Evolutionary conservation across 192 early-diverging fungal species (phyloP).

Genomic region (Lunasporangiospora selenospora): DNA sequence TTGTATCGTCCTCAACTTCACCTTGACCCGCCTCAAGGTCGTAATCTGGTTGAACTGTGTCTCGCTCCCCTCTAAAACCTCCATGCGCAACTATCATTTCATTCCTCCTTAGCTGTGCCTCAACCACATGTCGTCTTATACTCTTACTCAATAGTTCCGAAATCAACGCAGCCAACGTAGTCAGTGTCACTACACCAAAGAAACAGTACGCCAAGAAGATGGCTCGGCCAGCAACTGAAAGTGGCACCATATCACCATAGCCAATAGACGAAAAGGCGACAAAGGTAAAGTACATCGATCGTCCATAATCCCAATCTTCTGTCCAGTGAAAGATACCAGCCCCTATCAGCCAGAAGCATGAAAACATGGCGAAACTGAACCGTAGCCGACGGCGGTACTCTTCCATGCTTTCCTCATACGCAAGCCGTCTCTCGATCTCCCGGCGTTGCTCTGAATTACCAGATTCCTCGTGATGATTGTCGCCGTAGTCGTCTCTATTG

Average conservation of each 20-base stretch:
- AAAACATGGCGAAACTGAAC: constrained; percentile 6
- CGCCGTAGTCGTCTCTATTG: no score
- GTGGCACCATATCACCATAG: constrained; percentile 2
- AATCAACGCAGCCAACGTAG: neutral
- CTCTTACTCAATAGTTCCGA: constrained; percentile 6
- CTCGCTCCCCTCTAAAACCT: neutral
- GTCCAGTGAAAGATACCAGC: neutral
- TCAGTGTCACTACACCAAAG: constrained; percentile 3
- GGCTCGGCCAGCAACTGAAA: constrained; percentile 5
- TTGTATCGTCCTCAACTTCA: neutral
- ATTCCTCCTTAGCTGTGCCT: constrained; percentile 1
- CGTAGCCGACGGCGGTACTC: constrained; percentile 2
- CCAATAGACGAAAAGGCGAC: constrained; percentile 9
- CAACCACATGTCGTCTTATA: constrained; percentile 2
- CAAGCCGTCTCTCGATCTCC: neutral
- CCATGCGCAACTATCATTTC: constrained; percentile 7
- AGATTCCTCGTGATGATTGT: no score
- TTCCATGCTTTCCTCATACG: constrained; percentile 6
- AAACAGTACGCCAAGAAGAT: constrained; percentile 6
- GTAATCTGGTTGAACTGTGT: neutral
- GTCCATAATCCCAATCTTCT: constrained; percentile 1
- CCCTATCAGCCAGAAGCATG: constrained; percentile 1
- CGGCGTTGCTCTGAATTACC: constrained; percentile 1
- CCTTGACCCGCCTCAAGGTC: constrained; percentile 3
- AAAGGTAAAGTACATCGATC: constrained; percentile 6